Base-by-base conservation (phyloP, 306 rosid genomes). In the Sechiopsis laciniata region DNA sequence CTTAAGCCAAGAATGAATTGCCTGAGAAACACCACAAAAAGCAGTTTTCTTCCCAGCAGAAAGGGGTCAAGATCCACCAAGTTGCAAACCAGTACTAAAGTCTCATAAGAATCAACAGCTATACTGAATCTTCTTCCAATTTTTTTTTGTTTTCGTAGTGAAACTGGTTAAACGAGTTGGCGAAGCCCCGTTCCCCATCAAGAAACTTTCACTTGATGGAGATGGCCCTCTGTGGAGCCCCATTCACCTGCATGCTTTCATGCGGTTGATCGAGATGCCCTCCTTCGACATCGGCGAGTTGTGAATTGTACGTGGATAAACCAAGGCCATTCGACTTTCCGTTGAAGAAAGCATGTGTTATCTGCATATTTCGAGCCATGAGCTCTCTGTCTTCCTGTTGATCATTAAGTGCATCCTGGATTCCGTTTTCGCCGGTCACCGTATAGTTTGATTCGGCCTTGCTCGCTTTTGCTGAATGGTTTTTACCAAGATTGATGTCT, bases 1-100 rank as follows among this genome's bases (percentile, higher is more conserved):
- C 88, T 74, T 76, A 80, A 91, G 97, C 96, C 97, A 91, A 89
- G 97, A 89, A 91, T 89, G 96, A 91, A 45, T 91, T 91, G 97
- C 97, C 97, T 62, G 84, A 64, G 89, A 78, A 78, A 74, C 74
- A 7, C 74, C 81, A 72, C 57, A 78, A 74, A 77, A 76, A 79
- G 69, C 66, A 58, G 83, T 67, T 64, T 72, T 73, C 81, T 76
- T 61, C 72, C 58, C 50, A 56, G 83, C 71, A 79, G 73, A 76
- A 73, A 64, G 76, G 77, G 73, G 66, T 29, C 52, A 56, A 59
- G 55, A 8, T 48, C 78, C 84, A 55, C 84, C 82, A 62, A 58
- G 84, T 55, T 77, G 57, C 86, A 40, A 26, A 80, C 87, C 92
- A 85, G 81, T 74, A 84, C 46, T 73, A 50, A 12, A 82, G 48